A percentile compares a stretch with the other conserved stretches of the same genome.
phyloP scores from a whole-genome alignment of 306 rosid species.

The Betula pendula region DNA sequence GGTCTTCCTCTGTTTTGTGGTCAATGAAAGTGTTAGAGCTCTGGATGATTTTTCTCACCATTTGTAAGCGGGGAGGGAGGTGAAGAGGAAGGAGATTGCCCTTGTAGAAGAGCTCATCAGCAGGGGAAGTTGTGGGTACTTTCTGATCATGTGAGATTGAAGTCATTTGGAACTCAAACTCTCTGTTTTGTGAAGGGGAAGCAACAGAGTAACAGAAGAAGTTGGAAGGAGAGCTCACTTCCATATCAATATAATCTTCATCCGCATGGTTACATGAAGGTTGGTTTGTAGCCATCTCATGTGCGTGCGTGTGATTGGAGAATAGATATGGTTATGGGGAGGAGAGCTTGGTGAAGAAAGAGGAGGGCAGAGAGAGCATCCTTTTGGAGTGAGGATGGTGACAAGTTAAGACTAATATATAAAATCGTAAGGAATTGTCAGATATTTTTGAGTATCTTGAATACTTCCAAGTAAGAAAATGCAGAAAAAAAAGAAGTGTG shows the following conservation, averaged over 20 bases:
- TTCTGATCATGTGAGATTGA: constrained; percentile 41
- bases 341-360: constrained; percentile 50
- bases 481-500: constrained; percentile 21
- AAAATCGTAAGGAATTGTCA: constrained; percentile 19
- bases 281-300: constrained; percentile 57
- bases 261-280: constrained; percentile 45
- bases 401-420: constrained; percentile 40
- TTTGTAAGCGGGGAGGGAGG: constrained; percentile 86
- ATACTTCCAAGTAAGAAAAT: constrained; percentile 50
- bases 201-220: constrained; percentile 45
- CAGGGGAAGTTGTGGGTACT: constrained; percentile 61
- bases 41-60: constrained; percentile 68
- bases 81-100: constrained; percentile 97
- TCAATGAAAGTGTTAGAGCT: constrained; percentile 44
- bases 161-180: constrained; percentile 90
- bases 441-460: constrained; percentile 22
- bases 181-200: constrained; percentile 67
- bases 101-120: constrained; percentile 95
- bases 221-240: constrained; percentile 54
- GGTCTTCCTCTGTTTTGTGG: constrained; percentile 29
- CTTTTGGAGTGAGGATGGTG: constrained; percentile 44
- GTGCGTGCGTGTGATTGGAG: too few species aligned
- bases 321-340: constrained; percentile 60
- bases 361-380: constrained; percentile 43
- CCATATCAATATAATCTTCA: constrained; percentile 94